These are phyloP conservation scores for Ceratobasidium sp. DNA, from an alignment of 1,284 basidiomycete species.

Conservation along the genomic window DNA sequence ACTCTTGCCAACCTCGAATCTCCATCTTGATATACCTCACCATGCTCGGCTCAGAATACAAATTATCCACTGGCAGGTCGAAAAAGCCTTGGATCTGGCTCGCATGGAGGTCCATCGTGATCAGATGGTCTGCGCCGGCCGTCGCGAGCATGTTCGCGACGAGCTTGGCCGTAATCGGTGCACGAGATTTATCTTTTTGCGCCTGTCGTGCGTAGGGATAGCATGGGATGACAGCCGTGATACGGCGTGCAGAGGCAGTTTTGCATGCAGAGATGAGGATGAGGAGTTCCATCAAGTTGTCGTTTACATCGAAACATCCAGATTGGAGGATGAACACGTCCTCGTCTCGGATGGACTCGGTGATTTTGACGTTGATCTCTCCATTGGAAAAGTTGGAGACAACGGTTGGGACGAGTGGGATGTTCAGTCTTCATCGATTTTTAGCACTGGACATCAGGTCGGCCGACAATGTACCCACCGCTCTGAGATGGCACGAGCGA, in stretches of 20 bases:
- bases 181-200: conserved; percentile 97
- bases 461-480: conserved; percentile 70
- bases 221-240: conserved; percentile 98
- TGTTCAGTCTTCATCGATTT: conserved; percentile 81
- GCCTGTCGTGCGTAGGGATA: conserved; percentile 98
- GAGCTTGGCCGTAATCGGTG: conserved; percentile 98
- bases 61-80: conserved; percentile 97
- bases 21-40: conserved; percentile 87
- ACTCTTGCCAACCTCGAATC: conserved; percentile 86
- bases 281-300: conserved; percentile 90
- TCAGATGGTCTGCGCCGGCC: conserved; percentile 97
- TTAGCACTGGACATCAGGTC: neutral
- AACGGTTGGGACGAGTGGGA: conserved; percentile 87
- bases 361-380: conserved; percentile 91
- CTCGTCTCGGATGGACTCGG: conserved; percentile 95
- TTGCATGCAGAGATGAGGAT: conserved; percentile 94
- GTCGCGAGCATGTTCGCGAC: conserved; percentile 97
- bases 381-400: conserved; percentile 97
- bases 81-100: conserved; percentile 99
- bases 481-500: conserved; percentile 92
- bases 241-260: conserved; percentile 93
- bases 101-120: conserved; percentile 98
- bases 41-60: conserved; percentile 90
- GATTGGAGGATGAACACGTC: conserved; percentile 97
- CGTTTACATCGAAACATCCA: conserved; percentile 78